phyloP scores from a whole-genome alignment of 371 early-diverging fungal species.

The Mucor ambiguus region DNA sequence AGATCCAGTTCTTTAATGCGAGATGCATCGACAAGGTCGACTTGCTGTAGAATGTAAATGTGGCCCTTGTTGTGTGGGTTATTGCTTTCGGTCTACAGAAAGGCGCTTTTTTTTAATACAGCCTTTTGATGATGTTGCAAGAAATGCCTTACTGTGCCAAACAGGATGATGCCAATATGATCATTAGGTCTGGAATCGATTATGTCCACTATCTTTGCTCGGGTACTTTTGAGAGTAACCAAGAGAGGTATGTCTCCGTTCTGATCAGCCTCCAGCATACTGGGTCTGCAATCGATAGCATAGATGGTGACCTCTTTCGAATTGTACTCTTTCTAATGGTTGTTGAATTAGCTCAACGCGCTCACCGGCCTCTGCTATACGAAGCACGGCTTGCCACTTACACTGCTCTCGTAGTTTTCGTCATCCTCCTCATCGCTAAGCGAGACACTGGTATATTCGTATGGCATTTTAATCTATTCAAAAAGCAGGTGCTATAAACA shows the following conservation, averaged over 20 bases:
- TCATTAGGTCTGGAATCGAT: constrained; percentile 62
- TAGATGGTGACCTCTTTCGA: constrained; percentile 62
- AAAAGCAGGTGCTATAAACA: not conserved
- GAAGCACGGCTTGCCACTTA: not conserved
- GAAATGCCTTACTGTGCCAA: constrained; percentile 57
- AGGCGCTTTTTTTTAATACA: not conserved
- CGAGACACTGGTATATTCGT: not conserved
- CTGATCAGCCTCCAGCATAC: constrained; percentile 54
- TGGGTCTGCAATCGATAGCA: constrained; percentile 64
- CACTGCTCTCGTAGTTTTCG: not conserved
- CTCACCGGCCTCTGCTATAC: not conserved
- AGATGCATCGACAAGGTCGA: constrained; percentile 64
- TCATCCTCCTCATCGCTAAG: not conserved
- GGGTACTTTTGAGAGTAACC: constrained; percentile 50
- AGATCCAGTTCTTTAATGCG: constrained; percentile 64
- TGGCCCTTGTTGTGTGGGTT: constrained; percentile 56
- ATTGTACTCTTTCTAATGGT: constrained; percentile 9
- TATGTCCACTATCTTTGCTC: constrained; percentile 53
- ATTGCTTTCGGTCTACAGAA: constrained; percentile 33
- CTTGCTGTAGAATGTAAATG: constrained; percentile 62
- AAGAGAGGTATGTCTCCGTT: constrained; percentile 51
- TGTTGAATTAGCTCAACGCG: not conserved
- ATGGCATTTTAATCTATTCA: not conserved
- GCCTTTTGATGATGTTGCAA: not conserved
- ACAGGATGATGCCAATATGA: constrained; percentile 65